A percentile compares a stretch with the other conserved stretches of the same genome.
Conservation (phyloP, 768 basidiomycete genomes). For the Clavaria fumosa region DNA sequence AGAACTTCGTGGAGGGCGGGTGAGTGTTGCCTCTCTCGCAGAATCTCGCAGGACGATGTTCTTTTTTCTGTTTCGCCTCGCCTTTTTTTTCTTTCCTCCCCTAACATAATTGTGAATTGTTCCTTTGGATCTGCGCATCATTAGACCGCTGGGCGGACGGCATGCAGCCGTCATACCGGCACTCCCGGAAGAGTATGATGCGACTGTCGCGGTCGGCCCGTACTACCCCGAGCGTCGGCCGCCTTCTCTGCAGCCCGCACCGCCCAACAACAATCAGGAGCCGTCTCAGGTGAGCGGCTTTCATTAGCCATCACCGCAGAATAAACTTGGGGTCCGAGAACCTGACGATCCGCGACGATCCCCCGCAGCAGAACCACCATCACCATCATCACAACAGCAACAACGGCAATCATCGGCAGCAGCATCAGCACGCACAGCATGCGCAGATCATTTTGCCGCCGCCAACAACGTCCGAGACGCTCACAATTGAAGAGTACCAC, state of each 20-base stretch:
- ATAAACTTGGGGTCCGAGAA: neutral
- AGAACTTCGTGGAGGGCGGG: constrained; percentile 77
- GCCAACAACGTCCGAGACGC: constrained; percentile 10
- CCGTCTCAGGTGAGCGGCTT: no score
- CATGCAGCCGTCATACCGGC: constrained; percentile 75
- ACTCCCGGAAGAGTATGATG: constrained; percentile 57
- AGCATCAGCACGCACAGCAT: constrained; percentile 2
- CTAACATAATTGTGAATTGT: no score
- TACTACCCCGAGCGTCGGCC: constrained; percentile 22
- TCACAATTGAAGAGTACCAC: constrained; percentile 18
- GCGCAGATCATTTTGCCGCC: constrained; percentile 10
- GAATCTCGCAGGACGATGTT: constrained; percentile 8
- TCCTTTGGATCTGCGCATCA: constrained; percentile 8
- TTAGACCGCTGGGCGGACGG: constrained; percentile 61
- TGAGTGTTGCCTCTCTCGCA: constrained; percentile 26
- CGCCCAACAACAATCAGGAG: neutral
- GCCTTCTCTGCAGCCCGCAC: neutral
- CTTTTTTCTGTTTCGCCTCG: constrained; percentile 7
- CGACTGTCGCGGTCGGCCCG: constrained; percentile 29
- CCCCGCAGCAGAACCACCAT: neutral
- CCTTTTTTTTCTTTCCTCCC: constrained; percentile 4
- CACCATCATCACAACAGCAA: no score
- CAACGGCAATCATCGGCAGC: no score
- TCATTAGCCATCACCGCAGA: no score
- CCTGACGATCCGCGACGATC: neutral